These are phyloP conservation scores for Kalanchoe fedtschenkoi DNA, from an alignment of 164 flowering plant species.

Conservation along the genomic window DNA sequence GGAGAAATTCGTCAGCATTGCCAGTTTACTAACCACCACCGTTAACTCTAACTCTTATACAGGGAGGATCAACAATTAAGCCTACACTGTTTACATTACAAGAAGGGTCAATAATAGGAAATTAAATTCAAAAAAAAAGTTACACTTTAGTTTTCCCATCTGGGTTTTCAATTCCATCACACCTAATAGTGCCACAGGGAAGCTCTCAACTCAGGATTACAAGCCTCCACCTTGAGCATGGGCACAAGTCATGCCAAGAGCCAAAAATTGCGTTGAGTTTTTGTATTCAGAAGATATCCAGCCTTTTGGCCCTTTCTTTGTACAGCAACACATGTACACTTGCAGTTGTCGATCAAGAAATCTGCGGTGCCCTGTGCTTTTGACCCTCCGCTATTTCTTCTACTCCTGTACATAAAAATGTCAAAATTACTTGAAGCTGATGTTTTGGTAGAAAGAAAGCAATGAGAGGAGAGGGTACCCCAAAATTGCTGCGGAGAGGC, in stretches of 20 bases:
- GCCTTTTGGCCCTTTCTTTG: slow-evolving; percentile 60
- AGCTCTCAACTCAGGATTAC: background rate
- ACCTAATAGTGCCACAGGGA: background rate
- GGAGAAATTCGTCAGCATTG: background rate
- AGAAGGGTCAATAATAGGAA: no score
- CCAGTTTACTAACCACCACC: background rate
- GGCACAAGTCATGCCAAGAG: slow-evolving; percentile 35
- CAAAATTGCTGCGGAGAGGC: slow-evolving; percentile 38
- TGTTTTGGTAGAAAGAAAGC: background rate
- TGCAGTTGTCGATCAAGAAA: slow-evolving; percentile 60
- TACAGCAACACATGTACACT: slow-evolving; percentile 62
- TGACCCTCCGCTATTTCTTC: slow-evolving; percentile 22
- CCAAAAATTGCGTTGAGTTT: slow-evolving; percentile 61
- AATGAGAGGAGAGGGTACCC: slow-evolving; percentile 31
- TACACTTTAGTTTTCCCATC: no score
- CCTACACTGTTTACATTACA: no score
- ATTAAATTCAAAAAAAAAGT: no score
- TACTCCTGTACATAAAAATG: slow-evolving; percentile 15
- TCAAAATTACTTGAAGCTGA: background rate
- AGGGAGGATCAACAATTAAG: no score
- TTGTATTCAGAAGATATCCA: slow-evolving; percentile 63
- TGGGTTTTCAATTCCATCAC: no score
- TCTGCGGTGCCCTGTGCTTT: slow-evolving; percentile 41
- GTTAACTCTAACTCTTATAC: no score
- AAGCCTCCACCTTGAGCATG: slow-evolving; percentile 1